Conservation (phyloP, 2,329 filamentous ascomycete genomes). For the Niveomyces coronatus region DNA sequence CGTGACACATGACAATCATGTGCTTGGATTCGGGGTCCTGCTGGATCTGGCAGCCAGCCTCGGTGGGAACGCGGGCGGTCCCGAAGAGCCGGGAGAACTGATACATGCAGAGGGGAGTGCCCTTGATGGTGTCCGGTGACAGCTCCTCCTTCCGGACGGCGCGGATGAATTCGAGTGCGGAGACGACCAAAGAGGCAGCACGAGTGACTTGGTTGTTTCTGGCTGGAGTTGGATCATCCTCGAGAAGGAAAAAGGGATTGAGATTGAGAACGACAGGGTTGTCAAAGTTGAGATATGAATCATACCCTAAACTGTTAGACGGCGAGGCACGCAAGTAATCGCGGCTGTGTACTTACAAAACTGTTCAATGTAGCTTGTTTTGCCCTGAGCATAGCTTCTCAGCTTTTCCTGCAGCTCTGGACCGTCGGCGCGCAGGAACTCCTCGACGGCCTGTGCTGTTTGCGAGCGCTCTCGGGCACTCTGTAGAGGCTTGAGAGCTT, state of each 20-base stretch:
- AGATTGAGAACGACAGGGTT: slow-evolving; percentile 95
- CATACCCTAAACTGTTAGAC: slow-evolving; percentile 60
- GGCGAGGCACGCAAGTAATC: neutral
- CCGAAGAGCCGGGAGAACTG: slow-evolving; percentile 94
- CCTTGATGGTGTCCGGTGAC: slow-evolving; percentile 75
- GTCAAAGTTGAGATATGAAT: slow-evolving; percentile 96
- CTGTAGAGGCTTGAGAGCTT: slow-evolving; percentile 72
- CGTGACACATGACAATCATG: slow-evolving; percentile 83
- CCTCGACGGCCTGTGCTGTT: slow-evolving; percentile 66
- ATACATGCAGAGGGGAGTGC: slow-evolving; percentile 90
- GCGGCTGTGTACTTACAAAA: slow-evolving; percentile 60
- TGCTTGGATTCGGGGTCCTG: slow-evolving; percentile 92
- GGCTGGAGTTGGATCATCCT: slow-evolving; percentile 93
- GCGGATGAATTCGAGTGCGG: slow-evolving; percentile 81
- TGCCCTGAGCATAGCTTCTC: slow-evolving; percentile 80
- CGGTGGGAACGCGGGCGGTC: slow-evolving; percentile 86
- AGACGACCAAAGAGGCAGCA: slow-evolving; percentile 83
- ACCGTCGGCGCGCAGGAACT: slow-evolving; percentile 74
- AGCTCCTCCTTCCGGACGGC: slow-evolving; percentile 90
- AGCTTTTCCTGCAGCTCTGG: slow-evolving; percentile 79
- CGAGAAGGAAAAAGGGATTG: slow-evolving; percentile 94
- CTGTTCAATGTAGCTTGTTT: slow-evolving; percentile 95
- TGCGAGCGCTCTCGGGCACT: slow-evolving; percentile 71
- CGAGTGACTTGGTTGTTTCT: slow-evolving; percentile 94
- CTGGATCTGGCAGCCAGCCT: slow-evolving; percentile 90